A percentile compares a stretch with the other conserved stretches of the same genome.
phyloP scores from a whole-genome alignment of 2,329 filamentous ascomycete genomes.

The Cercospora beticola region DNA sequence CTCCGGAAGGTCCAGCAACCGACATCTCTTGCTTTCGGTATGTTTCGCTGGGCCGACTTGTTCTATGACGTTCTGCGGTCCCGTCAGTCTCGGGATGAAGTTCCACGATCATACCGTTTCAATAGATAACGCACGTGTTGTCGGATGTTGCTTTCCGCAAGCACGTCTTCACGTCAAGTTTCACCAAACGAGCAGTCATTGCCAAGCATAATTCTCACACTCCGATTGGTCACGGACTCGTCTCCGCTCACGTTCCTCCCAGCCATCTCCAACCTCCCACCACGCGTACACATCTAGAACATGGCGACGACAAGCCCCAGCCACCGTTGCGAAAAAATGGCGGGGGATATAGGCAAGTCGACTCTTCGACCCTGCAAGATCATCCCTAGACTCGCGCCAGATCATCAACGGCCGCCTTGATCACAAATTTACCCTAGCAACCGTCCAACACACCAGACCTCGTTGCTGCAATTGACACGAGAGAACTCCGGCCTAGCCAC shows the following conservation, averaged over 20 bases:
- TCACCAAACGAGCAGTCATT: background rate
- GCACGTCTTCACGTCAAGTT: background rate
- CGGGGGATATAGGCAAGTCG: constrained; percentile 1
- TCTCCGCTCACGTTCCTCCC: background rate
- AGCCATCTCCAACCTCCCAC: constrained; percentile 11
- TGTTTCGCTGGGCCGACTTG: background rate
- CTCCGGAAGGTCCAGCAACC: background rate
- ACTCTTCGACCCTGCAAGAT: background rate
- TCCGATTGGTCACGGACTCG: background rate
- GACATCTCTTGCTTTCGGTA: background rate
- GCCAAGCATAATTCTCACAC: background rate
- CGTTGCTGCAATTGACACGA: background rate
- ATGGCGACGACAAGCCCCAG: constrained; percentile 2
- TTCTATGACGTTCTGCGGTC: background rate
- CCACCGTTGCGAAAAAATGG: constrained; percentile 5
- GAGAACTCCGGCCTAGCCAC: background rate
- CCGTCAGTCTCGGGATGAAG: background rate
- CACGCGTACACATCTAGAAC: constrained; percentile 11
- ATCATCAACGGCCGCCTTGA: constrained; percentile 22
- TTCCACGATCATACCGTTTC: background rate
- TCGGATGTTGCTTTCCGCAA: background rate
- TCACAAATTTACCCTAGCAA: constrained; percentile 6
- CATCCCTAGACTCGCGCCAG: constrained; percentile 19
- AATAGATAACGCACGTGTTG: background rate
- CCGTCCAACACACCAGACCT: constrained; percentile 1